phyloP scores from a whole-genome alignment of 331 rosid species.

The Malus hybrid region DNA sequence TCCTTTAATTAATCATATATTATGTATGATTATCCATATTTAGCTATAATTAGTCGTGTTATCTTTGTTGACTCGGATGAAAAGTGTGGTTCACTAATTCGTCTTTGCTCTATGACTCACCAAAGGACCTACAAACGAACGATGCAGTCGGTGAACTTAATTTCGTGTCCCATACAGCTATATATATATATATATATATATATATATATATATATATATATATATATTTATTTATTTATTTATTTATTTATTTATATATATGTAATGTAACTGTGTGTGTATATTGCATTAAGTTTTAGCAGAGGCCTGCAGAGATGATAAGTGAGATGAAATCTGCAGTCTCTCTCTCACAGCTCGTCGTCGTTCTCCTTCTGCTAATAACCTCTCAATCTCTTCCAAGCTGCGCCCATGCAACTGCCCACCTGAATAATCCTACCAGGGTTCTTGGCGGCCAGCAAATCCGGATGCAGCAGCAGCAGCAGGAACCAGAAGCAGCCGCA shows the following conservation, averaged over 20 bases:
- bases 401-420: neutral
- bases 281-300: no score
- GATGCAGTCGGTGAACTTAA: no score
- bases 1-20: neutral
- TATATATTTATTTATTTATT: no score
- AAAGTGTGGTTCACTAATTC: no score
- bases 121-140: no score
- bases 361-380: constrained; percentile 18
- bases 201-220: no score
- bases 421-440: neutral
- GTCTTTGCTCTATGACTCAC: neutral
- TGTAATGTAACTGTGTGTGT: no score
- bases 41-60: no score
- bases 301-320: neutral
- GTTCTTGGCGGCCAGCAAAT: neutral
- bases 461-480: neutral
- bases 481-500: neutral
- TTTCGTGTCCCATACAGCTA: neutral
- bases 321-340: constrained; percentile 9
- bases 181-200: no score
- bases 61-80: no score
- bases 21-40: no score
- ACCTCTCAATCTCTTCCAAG: constrained; percentile 14
- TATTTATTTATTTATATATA: no score
- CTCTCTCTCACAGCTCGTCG: neutral